phyloP scores from a whole-genome alignment of 352 stramenopile species.

The Blastocystis sp. region DNA sequence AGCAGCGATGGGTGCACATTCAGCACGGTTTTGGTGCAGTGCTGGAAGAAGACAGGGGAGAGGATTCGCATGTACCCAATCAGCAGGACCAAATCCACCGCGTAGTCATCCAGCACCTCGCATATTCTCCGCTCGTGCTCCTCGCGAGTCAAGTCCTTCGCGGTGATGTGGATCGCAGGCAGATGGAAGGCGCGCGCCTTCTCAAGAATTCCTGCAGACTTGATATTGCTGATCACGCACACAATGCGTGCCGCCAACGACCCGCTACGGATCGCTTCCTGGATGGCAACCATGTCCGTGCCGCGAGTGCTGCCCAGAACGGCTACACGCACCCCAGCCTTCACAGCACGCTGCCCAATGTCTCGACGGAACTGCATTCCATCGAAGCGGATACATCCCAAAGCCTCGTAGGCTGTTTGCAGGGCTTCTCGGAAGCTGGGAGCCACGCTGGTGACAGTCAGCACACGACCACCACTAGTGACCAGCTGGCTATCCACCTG shows the following conservation, averaged over 20 bases:
- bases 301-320: slow-evolving; percentile 90
- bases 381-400: slow-evolving; percentile 77
- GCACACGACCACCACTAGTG: slow-evolving; percentile 88
- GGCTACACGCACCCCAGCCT: slow-evolving; percentile 84
- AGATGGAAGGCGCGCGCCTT: slow-evolving; percentile 76
- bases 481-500: slow-evolving; percentile 71
- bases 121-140: slow-evolving; percentile 91
- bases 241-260: slow-evolving; percentile 87
- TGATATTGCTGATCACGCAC: slow-evolving; percentile 90
- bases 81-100: slow-evolving; percentile 90
- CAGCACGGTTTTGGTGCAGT: slow-evolving; percentile 75
- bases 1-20: slow-evolving; percentile 99
- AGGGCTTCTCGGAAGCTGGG: slow-evolving; percentile 83
- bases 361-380: slow-evolving; percentile 89
- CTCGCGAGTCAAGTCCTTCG: slow-evolving; percentile 74
- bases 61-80: slow-evolving; percentile 99
- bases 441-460: slow-evolving; percentile 88
- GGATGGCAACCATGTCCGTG: slow-evolving; percentile 78
- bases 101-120: slow-evolving; percentile 79
- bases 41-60: slow-evolving; percentile 85
- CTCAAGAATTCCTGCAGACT: slow-evolving; percentile 83
- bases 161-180: slow-evolving; percentile 68
- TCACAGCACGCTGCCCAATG: slow-evolving; percentile 83
- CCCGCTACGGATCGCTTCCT: slow-evolving; percentile 66
- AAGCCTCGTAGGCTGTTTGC: slow-evolving; percentile 77